Percentiles rank a stretch among this genome's conserved stretches.
phyloP scores from a whole-genome alignment of 345 rosid species.

The Lenwebbia sp. region DNA sequence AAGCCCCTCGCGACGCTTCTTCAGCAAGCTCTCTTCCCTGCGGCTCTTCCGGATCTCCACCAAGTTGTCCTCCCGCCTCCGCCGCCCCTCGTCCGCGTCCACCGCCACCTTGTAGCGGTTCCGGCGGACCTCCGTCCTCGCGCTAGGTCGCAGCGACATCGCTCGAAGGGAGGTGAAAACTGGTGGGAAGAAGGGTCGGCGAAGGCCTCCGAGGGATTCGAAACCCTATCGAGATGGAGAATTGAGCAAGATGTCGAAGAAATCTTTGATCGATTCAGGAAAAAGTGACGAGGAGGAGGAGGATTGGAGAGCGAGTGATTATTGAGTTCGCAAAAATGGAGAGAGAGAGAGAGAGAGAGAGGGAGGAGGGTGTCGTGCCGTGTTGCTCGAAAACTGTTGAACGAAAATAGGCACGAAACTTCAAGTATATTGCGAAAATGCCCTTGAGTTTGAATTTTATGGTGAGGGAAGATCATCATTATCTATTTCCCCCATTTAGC shows the following conservation, averaged over 20 bases:
- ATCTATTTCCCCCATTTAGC: not conserved
- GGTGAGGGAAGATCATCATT: not conserved
- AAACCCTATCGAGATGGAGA: not conserved
- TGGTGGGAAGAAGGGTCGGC: not conserved
- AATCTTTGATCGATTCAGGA: not conserved
- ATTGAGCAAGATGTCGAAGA: not conserved
- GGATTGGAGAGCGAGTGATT: not conserved
- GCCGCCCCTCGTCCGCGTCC: conserved; percentile 77
- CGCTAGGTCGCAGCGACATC: conserved; percentile 76
- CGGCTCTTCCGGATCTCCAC: conserved; percentile 89
- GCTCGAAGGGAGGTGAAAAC: not conserved
- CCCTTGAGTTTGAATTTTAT: not conserved
- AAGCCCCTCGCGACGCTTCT: conserved; percentile 81
- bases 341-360: not conserved
- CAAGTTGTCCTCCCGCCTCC: conserved; percentile 87
- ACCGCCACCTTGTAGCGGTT: conserved; percentile 76
- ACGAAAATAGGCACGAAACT: not conserved
- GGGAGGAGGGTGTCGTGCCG: not conserved
- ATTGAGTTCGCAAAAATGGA: not conserved
- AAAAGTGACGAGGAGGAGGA: not conserved
- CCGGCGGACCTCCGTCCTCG: conserved; percentile 64
- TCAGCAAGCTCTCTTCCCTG: conserved; percentile 78
- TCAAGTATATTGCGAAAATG: not conserved
- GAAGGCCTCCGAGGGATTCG: not conserved
- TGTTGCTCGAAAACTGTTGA: not conserved